Percentiles rank a stretch among this genome's conserved stretches.
Conservation (phyloP, 331 rosid species). For the Quercus tomentella region DNA sequence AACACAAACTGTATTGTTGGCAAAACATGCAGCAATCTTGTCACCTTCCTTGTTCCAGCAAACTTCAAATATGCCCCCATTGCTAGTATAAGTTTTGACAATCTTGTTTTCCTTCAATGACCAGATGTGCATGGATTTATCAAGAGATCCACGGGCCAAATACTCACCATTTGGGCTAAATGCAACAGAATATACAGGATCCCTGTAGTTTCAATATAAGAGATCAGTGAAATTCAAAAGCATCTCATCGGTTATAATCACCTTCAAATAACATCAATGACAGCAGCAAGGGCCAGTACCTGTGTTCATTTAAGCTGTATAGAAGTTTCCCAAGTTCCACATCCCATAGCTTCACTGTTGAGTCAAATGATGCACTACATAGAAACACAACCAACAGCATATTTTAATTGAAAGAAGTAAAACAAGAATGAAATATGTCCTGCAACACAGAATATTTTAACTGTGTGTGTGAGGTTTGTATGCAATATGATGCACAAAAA, state of each 20-base stretch:
- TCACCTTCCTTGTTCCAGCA: slow-evolving; percentile 97
- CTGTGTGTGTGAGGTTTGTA: neutral
- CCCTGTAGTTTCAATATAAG: slow-evolving; percentile 46
- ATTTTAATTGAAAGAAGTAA: neutral
- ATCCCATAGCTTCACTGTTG: slow-evolving; percentile 89
- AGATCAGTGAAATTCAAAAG: neutral
- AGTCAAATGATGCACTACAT: slow-evolving; percentile 90
- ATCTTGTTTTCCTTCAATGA: slow-evolving; percentile 86
- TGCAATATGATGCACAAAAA: neutral
- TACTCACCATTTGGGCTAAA: slow-evolving; percentile 94
- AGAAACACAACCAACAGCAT: slow-evolving; percentile 11
- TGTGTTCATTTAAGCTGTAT: slow-evolving; percentile 71
- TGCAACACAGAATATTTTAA: neutral
- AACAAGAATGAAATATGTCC: neutral
- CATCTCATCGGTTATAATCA: neutral
- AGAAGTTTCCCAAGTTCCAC: slow-evolving; percentile 73
- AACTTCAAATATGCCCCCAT: slow-evolving; percentile 90
- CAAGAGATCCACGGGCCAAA: slow-evolving; percentile 86
- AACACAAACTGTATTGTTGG: slow-evolving; percentile 79
- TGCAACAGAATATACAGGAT: slow-evolving; percentile 92
- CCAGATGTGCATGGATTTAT: slow-evolving; percentile 87
- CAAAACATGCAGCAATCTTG: slow-evolving; percentile 90
- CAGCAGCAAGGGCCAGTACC: slow-evolving; percentile 36
- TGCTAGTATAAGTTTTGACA: slow-evolving; percentile 67
- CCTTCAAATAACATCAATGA: neutral